phyloP scores from a whole-genome alignment of 2,329 filamentous ascomycete species.

The Penicillium glabrum region DNA sequence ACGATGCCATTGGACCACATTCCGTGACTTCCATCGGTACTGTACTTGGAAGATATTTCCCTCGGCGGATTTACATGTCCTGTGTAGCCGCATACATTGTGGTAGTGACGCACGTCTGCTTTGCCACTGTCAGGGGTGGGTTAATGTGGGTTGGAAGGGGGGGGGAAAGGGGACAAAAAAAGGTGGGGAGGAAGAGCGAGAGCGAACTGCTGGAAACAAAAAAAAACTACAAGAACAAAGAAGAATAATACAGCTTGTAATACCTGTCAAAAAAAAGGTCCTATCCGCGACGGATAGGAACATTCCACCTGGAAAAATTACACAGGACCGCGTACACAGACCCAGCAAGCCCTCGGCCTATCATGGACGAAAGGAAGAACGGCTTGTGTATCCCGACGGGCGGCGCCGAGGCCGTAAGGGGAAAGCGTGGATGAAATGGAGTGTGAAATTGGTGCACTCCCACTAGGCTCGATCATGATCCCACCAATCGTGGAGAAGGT shows the following conservation, averaged over 20 bases:
- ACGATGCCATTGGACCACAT: background rate
- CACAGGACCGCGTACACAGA: background rate
- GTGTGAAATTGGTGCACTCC: slow-evolving; percentile 18
- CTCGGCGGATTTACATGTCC: background rate
- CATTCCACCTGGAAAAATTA: slow-evolving; percentile 1
- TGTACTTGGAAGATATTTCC: background rate
- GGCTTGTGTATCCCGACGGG: slow-evolving; percentile 4
- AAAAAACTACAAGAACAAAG: background rate
- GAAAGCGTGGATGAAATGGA: slow-evolving; percentile 2
- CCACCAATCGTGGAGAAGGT: slow-evolving; percentile 12
- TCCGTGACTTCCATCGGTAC: too few relatives aligned
- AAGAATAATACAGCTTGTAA: background rate
- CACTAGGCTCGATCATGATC: slow-evolving; percentile 25
- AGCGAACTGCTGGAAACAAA: background rate
- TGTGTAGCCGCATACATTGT: background rate
- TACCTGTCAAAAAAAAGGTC: background rate
- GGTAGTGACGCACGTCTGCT: slow-evolving; percentile 6
- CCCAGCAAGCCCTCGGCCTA: background rate
- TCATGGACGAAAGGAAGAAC: background rate
- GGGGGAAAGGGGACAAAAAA: background rate
- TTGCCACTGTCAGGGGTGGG: slow-evolving; percentile 18
- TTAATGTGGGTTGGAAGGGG: slow-evolving; percentile 5
- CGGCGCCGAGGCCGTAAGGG: slow-evolving; percentile 7
- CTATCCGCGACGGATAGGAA: background rate
- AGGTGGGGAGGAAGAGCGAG: background rate